These are phyloP conservation scores for Oryza australiensis DNA, from an alignment of 176 grass and related monocot genomes.

Conservation along the genomic window DNA sequence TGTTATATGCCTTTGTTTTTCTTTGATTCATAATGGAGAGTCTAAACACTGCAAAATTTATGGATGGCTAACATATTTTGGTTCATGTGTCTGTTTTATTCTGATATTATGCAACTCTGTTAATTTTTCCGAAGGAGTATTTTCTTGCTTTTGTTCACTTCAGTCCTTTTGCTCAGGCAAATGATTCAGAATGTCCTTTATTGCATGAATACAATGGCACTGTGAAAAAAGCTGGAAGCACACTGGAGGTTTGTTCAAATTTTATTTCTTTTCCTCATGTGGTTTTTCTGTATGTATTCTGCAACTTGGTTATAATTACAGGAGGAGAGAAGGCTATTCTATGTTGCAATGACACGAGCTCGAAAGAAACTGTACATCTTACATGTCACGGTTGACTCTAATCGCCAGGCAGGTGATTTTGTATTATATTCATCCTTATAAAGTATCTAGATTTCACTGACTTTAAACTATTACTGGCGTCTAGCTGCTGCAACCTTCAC, in stretches of 20 bases:
- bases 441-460: slow-evolving; percentile 19
- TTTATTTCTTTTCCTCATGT: slow-evolving; percentile 14
- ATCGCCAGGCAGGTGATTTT: slow-evolving; percentile 61
- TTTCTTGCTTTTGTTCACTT: slow-evolving; percentile 17
- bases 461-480: slow-evolving; percentile 33
- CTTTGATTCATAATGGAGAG: not conserved
- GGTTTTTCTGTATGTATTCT: slow-evolving; percentile 20
- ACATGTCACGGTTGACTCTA: slow-evolving; percentile 75
- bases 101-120: not conserved
- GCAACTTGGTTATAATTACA: slow-evolving; percentile 35
- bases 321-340: slow-evolving; percentile 93
- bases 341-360: slow-evolving; percentile 96
- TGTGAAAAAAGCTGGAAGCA: slow-evolving; percentile 52
- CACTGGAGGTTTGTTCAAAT: slow-evolving; percentile 61
- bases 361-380: slow-evolving; percentile 83
- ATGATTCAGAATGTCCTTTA: slow-evolving; percentile 92
- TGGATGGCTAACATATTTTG: not conserved
- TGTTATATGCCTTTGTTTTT: not conserved
- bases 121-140: not conserved
- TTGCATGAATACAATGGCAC: slow-evolving; percentile 79
- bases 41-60: slow-evolving; percentile 4
- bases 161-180: slow-evolving; percentile 54
- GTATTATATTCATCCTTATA: slow-evolving; percentile 25
- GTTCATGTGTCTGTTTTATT: slow-evolving; percentile 6
- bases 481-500: slow-evolving; percentile 86